Evolutionary conservation across 2,329 filamentous ascomycete genomes (phyloP).

Genomic region (Teratosphaeria pseudoeucalypti): DNA sequence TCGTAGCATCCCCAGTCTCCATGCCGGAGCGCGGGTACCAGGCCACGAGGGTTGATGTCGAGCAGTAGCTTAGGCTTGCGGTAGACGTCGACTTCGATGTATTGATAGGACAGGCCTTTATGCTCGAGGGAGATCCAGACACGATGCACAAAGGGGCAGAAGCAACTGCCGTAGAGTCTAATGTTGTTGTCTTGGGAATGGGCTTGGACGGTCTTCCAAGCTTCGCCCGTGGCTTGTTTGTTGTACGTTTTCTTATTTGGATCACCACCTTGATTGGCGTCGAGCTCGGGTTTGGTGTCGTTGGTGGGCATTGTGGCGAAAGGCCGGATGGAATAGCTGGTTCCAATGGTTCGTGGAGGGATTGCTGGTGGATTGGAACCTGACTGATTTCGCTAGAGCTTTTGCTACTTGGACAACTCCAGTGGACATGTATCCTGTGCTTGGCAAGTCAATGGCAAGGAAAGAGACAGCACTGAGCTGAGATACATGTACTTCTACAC

Average conservation of each 20-base stretch:
- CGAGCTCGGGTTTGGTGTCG: conserved; percentile 18
- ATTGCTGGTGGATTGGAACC: not conserved
- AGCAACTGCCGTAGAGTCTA: conserved; percentile 73
- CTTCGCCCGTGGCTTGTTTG: conserved; percentile 62
- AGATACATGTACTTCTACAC: not conserved
- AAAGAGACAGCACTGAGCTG: not conserved
- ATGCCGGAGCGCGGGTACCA: conserved; percentile 67
- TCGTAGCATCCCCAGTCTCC: conserved; percentile 76
- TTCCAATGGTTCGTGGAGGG: not conserved
- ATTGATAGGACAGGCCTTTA: conserved; percentile 71
- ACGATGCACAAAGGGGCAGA: conserved; percentile 78
- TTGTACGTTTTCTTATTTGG: conserved; percentile 53
- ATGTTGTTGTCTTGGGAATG: conserved; percentile 61
- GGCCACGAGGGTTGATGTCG: conserved; percentile 64
- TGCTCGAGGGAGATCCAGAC: conserved; percentile 82
- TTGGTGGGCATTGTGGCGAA: conserved; percentile 4
- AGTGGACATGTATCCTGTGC: not conserved
- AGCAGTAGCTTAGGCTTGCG: conserved; percentile 60
- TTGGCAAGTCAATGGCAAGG: not conserved
- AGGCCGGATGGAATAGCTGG: not conserved
- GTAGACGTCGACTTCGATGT: conserved; percentile 76
- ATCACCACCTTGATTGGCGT: conserved; percentile 40
- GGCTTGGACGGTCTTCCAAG: conserved; percentile 56
- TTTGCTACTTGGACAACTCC: not conserved
- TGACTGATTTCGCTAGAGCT: not conserved